Percentiles rank a stretch among this genome's conserved stretches.
Evolutionary conservation across 2,329 filamentous ascomycete species (phyloP).

Genomic region (Macrophomina phaseolina): DNA sequence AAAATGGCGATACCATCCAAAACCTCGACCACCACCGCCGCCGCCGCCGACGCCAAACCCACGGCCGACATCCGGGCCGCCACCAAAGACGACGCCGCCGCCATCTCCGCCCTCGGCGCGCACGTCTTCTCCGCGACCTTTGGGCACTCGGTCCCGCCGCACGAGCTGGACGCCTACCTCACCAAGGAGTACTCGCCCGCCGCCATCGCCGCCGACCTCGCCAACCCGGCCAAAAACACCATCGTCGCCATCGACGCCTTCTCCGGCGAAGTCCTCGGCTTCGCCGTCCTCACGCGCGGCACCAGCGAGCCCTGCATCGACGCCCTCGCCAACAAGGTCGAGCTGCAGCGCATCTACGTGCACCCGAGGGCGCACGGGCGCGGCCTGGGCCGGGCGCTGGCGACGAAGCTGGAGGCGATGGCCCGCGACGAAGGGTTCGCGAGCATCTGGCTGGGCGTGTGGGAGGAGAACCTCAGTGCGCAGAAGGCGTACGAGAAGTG

Average conservation of each 20-base stretch:
- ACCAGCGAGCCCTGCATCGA: constrained; percentile 29
- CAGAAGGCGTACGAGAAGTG: constrained; percentile 48
- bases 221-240: constrained; percentile 33
- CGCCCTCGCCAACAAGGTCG: constrained; percentile 39
- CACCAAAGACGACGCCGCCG: constrained; percentile 34
- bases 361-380: constrained; percentile 42
- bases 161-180: constrained; percentile 48
- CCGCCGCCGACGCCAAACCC: neutral
- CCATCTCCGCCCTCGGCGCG: constrained; percentile 34
- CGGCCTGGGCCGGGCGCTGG: constrained; percentile 47
- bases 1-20: neutral
- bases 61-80: constrained; percentile 36
- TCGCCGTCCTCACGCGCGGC: constrained; percentile 48
- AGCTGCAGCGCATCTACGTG: constrained; percentile 55
- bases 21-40: neutral
- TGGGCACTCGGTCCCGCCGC: constrained; percentile 48
- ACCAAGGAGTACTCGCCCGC: constrained; percentile 43
- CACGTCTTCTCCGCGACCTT: constrained; percentile 50
- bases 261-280: constrained; percentile 40
- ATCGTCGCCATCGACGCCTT: constrained; percentile 34
- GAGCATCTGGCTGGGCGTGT: constrained; percentile 55
- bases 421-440: constrained; percentile 46
- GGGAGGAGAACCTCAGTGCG: constrained; percentile 53
- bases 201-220: constrained; percentile 36
- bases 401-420: constrained; percentile 29